phyloP scores from a whole-genome alignment of 768 basidiomycete genomes.

The button mushroom (Agaricus bisporus) region DNA sequence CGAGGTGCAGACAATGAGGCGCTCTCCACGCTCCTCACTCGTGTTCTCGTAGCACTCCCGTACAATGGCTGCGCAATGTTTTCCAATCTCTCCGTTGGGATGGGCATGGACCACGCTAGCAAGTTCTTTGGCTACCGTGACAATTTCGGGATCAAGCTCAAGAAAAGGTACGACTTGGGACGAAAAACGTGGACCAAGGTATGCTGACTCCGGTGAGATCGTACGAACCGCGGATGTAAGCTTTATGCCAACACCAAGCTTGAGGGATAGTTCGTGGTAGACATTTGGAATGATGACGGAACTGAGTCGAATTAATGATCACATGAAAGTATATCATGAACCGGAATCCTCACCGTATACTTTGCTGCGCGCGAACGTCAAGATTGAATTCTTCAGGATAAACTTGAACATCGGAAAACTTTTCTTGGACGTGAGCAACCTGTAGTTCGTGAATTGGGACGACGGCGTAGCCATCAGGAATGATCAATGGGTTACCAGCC shows the following conservation, averaged over 20 bases:
- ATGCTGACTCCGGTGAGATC: conserved; percentile 54
- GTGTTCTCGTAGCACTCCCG: conserved; percentile 46
- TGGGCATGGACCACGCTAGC: conserved; percentile 45
- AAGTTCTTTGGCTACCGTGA: conserved; percentile 51
- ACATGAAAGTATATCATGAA: background rate
- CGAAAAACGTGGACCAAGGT: conserved; percentile 51
- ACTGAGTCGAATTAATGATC: conserved; percentile 20
- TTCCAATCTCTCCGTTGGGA: conserved; percentile 43
- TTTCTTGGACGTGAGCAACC: conserved; percentile 39
- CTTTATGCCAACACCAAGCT: conserved; percentile 49
- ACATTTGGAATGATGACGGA: conserved; percentile 48
- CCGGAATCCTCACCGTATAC: conserved; percentile 35
- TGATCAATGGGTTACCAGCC: conserved; percentile 27
- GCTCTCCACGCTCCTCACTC: conserved; percentile 41
- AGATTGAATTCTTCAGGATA: conserved; percentile 36
- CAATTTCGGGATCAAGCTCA: conserved; percentile 38
- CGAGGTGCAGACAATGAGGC: conserved; percentile 50
- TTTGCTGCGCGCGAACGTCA: conserved; percentile 45
- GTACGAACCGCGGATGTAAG: conserved; percentile 54
- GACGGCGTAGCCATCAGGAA: conserved; percentile 31
- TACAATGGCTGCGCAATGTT: conserved; percentile 48
- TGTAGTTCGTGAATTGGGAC: conserved; percentile 55
- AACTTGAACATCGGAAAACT: conserved; percentile 41
- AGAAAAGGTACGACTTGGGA: conserved; percentile 43
- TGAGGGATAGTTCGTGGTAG: conserved; percentile 41